phyloP scores from a whole-genome alignment of 352 stramenopile species.

The Chrysophaeum taylorii region DNA sequence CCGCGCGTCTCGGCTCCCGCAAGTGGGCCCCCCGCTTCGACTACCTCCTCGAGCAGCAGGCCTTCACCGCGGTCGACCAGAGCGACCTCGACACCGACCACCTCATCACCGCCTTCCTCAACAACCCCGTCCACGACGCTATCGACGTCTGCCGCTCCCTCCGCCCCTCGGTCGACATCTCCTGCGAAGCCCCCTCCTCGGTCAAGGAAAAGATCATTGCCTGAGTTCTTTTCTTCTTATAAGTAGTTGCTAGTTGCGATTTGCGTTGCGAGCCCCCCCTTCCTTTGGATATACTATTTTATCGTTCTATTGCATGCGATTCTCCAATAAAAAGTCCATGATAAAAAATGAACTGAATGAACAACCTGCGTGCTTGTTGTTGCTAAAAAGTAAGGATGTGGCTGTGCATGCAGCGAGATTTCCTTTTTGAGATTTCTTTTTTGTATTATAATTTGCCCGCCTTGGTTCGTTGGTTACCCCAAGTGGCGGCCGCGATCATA shows the following conservation, averaged over 20 bases:
- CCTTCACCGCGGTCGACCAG: slow-evolving; percentile 85
- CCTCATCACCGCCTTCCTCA: slow-evolving; percentile 85
- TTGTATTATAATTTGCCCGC: no score
- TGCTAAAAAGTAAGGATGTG: no score
- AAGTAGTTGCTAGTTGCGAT: no score
- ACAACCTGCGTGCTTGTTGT: no score
- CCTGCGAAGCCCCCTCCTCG: slow-evolving; percentile 52
- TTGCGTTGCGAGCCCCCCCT: no score
- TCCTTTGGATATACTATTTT: no score
- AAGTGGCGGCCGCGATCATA: no score
- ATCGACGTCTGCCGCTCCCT: slow-evolving; percentile 86
- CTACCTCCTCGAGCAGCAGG: slow-evolving; percentile 95
- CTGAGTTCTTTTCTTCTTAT: no score
- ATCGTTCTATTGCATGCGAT: no score
- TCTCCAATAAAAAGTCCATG: slow-evolving; percentile 45
- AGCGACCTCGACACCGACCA: slow-evolving; percentile 64
- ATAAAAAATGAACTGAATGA: slow-evolving; percentile 3
- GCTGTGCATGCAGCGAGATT: no score
- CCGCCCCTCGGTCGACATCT: slow-evolving; percentile 90
- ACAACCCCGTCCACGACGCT: slow-evolving; percentile 91
- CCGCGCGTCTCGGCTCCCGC: slow-evolving; percentile 84
- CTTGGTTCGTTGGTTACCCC: no score
- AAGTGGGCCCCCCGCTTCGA: slow-evolving; percentile 97
- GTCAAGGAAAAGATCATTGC: slow-evolving; percentile 72
- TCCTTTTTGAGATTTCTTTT: no score